These are phyloP conservation scores for Talaromyces sp. DNA, from an alignment of 2,329 filamentous ascomycete genomes.

Conservation along the genomic window DNA sequence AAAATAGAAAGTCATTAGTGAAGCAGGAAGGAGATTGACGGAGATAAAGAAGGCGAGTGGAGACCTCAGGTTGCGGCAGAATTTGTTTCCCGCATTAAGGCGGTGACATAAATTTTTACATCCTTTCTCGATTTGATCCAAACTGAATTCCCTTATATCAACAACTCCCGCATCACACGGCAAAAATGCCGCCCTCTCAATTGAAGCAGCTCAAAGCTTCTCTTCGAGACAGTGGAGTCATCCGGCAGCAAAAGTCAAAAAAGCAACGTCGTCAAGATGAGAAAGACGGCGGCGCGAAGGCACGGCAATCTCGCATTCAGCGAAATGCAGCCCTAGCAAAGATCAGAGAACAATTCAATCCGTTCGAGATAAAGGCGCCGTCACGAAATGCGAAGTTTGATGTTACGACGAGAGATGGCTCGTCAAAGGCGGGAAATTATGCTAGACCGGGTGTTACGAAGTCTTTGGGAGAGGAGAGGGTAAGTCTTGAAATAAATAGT, in stretches of 20 bases:
- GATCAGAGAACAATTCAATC: conserved; percentile 96
- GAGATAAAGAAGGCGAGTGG: conserved; percentile 2
- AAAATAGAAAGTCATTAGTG: background rate
- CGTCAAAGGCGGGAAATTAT: conserved; percentile 54
- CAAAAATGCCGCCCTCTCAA: conserved; percentile 86
- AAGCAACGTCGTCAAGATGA: conserved; percentile 79
- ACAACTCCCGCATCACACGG: conserved; percentile 19
- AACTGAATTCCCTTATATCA: conserved; percentile 19
- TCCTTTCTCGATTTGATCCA: background rate
- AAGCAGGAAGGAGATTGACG: background rate
- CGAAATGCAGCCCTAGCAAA: conserved; percentile 73
- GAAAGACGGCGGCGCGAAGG: conserved; percentile 59
- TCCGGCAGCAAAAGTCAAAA: conserved; percentile 89
- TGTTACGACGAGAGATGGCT: conserved; percentile 63
- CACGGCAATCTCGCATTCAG: conserved; percentile 68
- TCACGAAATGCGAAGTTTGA: conserved; percentile 79
- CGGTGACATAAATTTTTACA: conserved; percentile 34
- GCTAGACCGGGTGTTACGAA: conserved; percentile 81
- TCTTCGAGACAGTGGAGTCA: conserved; percentile 81
- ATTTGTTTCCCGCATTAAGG: conserved; percentile 24
- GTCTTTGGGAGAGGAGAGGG: conserved; percentile 79
- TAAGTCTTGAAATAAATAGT: conserved; percentile 37
- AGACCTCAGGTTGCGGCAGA: conserved; percentile 24
- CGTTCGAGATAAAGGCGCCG: conserved; percentile 87
- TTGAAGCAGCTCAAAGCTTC: conserved; percentile 93